Base-by-base conservation (phyloP, 495 filamentous ascomycete species). In the Aspergillus sclerotioniger region DNA sequence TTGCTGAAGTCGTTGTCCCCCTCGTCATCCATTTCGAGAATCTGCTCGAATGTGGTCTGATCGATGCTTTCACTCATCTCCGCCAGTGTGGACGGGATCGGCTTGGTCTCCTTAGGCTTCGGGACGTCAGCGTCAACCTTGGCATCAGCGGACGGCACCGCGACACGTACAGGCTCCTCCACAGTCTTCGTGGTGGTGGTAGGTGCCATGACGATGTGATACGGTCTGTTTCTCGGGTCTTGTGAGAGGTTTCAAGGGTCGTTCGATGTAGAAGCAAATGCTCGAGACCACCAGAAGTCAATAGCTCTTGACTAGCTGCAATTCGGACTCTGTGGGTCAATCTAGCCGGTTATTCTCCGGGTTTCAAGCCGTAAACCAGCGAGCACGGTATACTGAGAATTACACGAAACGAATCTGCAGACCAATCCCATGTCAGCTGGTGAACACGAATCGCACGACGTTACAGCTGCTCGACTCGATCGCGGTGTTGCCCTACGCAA, bases 21-120 rank as follows among this genome's bases (percentile, higher is more conserved):
- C 57, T 89, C 88, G 44, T 96, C 92, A 67, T 96, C 92, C 92
- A 96, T 96, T 74, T 96, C 92, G 44, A 97, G 84, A 70, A 98
- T 96, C 74, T 98, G 94, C 57, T 89, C 87, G 59, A 98, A 98
- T 56, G 90, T 94, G 50, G 70, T 64, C 21, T 74, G 69, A 68
- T 98, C 94, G 68, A 98, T 87, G 62, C 77, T 78, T 59, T 95
- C 90, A 45, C 83, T 83, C 57, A 78, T 78, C 25, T 86, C 82
- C 17, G 74, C 69, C 9, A 83, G 70, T 21, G 68, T 71, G 52
- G 74, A 73, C 10, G 76, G 79, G 12, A 41, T 41, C 37, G 8
- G 8, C 37, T 41, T 41, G 12, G 37, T 50, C 46, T 77, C 66
- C 61, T 82, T 79, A 59, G 71, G 71, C 73, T 81, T 41, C 10